phyloP scores from a whole-genome alignment of 345 rosid genomes.

The Bruguiera gymnorhiza region DNA sequence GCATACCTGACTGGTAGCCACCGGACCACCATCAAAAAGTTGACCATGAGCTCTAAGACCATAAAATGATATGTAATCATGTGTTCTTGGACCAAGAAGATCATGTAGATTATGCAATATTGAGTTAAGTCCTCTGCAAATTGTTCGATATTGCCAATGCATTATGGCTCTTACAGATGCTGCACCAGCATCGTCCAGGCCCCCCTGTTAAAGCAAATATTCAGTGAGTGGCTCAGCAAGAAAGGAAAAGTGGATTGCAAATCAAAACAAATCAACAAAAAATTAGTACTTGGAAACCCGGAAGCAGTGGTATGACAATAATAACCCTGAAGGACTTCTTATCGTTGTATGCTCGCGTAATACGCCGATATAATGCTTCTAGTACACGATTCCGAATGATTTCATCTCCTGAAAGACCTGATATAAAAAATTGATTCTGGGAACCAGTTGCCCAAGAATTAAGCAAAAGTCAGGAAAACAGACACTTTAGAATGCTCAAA shows the following conservation, averaged over 20 bases:
- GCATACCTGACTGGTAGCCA: slow-evolving; percentile 90
- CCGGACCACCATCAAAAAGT: slow-evolving; percentile 80
- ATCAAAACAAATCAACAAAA: slow-evolving; percentile 8
- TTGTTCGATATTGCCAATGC: slow-evolving; percentile 99
- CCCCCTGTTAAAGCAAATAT: slow-evolving; percentile 59
- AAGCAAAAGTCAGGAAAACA: slow-evolving; percentile 37
- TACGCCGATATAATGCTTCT: slow-evolving; percentile 81
- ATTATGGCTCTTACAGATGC: slow-evolving; percentile 99
- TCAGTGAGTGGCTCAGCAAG: slow-evolving; percentile 5
- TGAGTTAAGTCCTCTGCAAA: slow-evolving; percentile 86
- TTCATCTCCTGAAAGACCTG: slow-evolving; percentile 96
- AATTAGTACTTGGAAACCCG: slow-evolving; percentile 85
- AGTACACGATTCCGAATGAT: slow-evolving; percentile 76
- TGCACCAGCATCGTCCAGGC: slow-evolving; percentile 92
- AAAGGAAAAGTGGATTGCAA: slow-evolving; percentile 7
- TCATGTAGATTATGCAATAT: slow-evolving; percentile 75
- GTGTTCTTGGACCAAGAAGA: slow-evolving; percentile 66
- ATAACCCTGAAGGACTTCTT: slow-evolving; percentile 82
- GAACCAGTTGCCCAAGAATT: slow-evolving; percentile 40
- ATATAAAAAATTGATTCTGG: slow-evolving; percentile 99
- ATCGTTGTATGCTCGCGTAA: slow-evolving; percentile 77
- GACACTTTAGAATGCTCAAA: slow-evolving; percentile 2
- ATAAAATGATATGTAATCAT: slow-evolving; percentile 87
- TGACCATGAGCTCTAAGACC: slow-evolving; percentile 85
- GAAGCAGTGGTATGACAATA: slow-evolving; percentile 91